Evolutionary conservation across 495 filamentous ascomycete genomes (phyloP).

Genomic region (Apiosordaria backusii): DNA sequence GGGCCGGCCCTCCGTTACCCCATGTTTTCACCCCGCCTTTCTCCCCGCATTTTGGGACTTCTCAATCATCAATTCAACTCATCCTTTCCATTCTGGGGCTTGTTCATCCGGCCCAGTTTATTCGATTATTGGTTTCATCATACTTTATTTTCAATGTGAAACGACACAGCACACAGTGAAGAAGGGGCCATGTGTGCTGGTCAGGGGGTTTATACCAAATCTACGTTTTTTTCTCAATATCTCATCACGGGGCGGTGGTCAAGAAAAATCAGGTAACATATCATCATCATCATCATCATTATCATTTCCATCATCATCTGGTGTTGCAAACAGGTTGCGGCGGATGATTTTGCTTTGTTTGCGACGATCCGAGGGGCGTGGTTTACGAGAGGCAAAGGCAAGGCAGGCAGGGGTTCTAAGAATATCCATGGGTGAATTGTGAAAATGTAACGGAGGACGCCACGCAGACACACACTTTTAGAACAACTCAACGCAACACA

Average conservation of each 20-base stretch:
- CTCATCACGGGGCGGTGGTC: background rate
- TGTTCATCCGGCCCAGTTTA: slow-evolving; percentile 4
- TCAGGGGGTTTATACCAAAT: background rate
- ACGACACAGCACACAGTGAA: background rate
- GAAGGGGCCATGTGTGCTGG: background rate
- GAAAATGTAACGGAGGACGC: background rate
- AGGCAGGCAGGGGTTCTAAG: background rate
- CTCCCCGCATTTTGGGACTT: slow-evolving; percentile 9
- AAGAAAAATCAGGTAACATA: slow-evolving; percentile 4
- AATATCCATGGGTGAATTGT: background rate
- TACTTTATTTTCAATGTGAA: background rate
- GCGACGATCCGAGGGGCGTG: background rate
- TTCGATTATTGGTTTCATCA: background rate
- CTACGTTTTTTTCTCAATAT: background rate
- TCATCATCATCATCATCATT: slow-evolving; percentile 1
- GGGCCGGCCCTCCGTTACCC: slow-evolving; percentile 6
- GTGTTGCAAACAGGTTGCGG: background rate
- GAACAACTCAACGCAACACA: background rate
- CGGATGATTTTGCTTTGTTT: background rate
- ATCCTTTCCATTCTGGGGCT: slow-evolving; percentile 5
- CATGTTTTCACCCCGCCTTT: slow-evolving; percentile 1
- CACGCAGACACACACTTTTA: background rate
- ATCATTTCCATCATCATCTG: background rate
- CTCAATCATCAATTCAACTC: background rate
- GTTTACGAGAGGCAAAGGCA: background rate